Percentiles rank a stretch among this genome's conserved stretches.
phyloP scores from a whole-genome alignment of 164 flowering plant species.

The Warburgia ugandensis region DNA sequence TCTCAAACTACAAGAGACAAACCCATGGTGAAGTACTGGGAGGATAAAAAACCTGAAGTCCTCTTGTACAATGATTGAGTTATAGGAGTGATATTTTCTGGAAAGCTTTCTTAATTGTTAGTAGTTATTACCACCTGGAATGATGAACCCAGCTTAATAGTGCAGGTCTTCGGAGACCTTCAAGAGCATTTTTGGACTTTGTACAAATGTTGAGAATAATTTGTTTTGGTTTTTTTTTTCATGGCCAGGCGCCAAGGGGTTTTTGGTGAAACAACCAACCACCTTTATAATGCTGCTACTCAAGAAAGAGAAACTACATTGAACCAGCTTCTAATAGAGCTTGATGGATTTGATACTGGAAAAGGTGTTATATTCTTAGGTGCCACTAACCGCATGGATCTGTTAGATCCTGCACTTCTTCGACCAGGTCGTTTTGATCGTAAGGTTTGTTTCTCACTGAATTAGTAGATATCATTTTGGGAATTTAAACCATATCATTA shows the following conservation, averaged over 20 bases:
- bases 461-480: not conserved
- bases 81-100: no score
- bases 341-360: conserved; percentile 98
- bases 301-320: conserved; percentile 97
- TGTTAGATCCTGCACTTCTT: conserved; percentile 97
- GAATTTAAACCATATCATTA: not conserved
- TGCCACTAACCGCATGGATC: conserved; percentile 92
- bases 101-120: no score
- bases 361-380: conserved; percentile 96
- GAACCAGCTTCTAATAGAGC: conserved; percentile 93
- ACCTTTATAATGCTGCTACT: conserved; percentile 80
- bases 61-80: no score
- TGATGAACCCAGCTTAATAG: no score
- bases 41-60: no score
- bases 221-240: conserved; percentile 9
- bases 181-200: no score
- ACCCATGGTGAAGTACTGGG: no score
- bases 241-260: conserved; percentile 80
- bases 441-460: conserved; percentile 47
- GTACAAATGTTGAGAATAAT: not conserved
- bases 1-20: no score
- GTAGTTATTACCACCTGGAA: no score
- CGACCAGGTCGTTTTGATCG: conserved; percentile 99
- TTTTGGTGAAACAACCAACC: conserved; percentile 48
- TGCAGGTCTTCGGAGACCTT: no score